These are phyloP conservation scores for Porodaedalea pini DNA, from an alignment of 1,284 basidiomycete genomes.

Conservation along the genomic window DNA sequence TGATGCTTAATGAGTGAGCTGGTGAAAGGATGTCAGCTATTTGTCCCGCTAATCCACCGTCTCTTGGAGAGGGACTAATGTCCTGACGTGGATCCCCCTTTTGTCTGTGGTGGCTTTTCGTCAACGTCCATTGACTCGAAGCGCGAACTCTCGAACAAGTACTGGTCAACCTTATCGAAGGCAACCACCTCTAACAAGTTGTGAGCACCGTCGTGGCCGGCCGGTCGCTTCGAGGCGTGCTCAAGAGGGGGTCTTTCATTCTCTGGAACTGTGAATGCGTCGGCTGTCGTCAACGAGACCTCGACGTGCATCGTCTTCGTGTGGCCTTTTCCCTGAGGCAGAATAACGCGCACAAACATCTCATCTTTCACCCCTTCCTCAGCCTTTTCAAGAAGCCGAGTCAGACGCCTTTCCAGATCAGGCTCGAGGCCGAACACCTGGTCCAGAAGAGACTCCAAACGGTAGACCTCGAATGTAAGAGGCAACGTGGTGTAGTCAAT, in stretches of 20 bases:
- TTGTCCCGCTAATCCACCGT: no score
- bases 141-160: not conserved
- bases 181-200: not conserved
- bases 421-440: not conserved
- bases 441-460: slow-evolving; percentile 1
- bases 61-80: no score
- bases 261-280: slow-evolving; percentile 1
- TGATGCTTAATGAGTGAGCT: no score
- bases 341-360: not conserved
- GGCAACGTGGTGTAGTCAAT: slow-evolving; percentile 6
- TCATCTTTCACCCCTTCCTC: not conserved
- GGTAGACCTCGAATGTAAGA: not conserved
- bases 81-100: no score
- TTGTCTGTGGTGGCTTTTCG: no score
- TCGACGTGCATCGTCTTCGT: not conserved
- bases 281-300: not conserved
- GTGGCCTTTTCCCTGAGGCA: not conserved
- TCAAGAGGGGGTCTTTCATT: not conserved
- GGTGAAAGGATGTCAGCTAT: no score
- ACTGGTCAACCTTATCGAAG: not conserved
- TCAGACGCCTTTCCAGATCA: not conserved
- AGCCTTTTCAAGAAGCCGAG: not conserved
- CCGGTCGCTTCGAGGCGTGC: not conserved
- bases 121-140: not conserved
- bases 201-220: not conserved